A percentile compares a stretch with the other conserved stretches of the same genome.
These are phyloP conservation scores for Xylariaceae sp. DNA, from an alignment of 2,329 filamentous ascomycete species.

Conservation along the genomic window DNA sequence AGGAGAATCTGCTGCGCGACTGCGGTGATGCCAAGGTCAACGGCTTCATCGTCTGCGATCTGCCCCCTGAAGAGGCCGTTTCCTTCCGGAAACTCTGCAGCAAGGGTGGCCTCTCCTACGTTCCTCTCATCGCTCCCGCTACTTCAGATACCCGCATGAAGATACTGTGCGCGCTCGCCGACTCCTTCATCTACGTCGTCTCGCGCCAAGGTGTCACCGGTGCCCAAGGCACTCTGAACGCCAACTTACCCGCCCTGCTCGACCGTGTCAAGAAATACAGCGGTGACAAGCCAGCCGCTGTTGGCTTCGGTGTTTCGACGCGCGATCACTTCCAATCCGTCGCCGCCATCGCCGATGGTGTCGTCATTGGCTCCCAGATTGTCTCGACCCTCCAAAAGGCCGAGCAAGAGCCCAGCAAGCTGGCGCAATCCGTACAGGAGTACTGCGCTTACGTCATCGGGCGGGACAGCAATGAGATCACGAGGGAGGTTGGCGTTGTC, in stretches of 20 bases:
- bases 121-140: conserved; percentile 91
- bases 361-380: conserved; percentile 95
- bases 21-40: conserved; percentile 82
- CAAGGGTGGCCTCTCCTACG: conserved; percentile 80
- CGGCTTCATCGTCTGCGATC: conserved; percentile 93
- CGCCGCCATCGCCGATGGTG: conserved; percentile 79
- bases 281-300: conserved; percentile 81
- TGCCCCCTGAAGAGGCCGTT: conserved; percentile 93
- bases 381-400: conserved; percentile 74
- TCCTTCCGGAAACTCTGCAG: conserved; percentile 84
- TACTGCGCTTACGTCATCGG: conserved; percentile 72
- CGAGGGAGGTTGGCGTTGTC: conserved; percentile 65
- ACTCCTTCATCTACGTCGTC: conserved; percentile 98
- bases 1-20: conserved; percentile 82
- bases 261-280: conserved; percentile 88
- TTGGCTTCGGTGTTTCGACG: conserved; percentile 95
- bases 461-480: conserved; percentile 34
- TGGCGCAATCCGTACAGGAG: conserved; percentile 71
- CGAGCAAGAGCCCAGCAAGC: conserved; percentile 56
- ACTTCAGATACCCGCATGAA: conserved; percentile 94
- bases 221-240: conserved; percentile 76
- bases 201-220: conserved; percentile 96
- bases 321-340: conserved; percentile 89
- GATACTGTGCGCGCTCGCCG: conserved; percentile 90
- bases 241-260: conserved; percentile 76